Conservation (phyloP, 2,329 filamentous ascomycete genomes). For the Pseudonectria buxi region DNA sequence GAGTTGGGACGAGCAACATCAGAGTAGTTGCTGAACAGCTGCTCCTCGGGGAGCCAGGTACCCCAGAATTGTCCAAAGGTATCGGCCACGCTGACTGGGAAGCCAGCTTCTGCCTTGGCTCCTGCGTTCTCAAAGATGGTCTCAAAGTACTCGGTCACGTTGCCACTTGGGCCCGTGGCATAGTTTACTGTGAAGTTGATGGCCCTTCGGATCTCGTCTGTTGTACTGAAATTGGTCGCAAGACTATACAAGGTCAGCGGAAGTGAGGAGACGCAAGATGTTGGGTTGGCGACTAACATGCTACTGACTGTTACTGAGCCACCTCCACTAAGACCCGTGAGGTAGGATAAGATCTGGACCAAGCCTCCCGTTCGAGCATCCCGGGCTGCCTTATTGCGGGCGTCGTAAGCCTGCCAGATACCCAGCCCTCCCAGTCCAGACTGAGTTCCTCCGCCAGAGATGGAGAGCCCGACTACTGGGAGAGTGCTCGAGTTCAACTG, state of each 20-base stretch:
- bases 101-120: conserved; percentile 16
- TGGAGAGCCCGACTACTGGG: conserved; percentile 18
- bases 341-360: conserved; percentile 18
- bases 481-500: conserved; percentile 13
- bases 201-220: conserved; percentile 7
- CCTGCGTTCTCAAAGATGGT: conserved; percentile 15
- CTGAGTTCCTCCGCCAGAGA: conserved; percentile 23
- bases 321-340: conserved; percentile 22
- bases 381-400: conserved; percentile 11
- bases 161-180: conserved; percentile 6
- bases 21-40: conserved; percentile 16
- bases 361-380: conserved; percentile 18
- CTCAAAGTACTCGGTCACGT: conserved; percentile 9
- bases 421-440: conserved; percentile 23
- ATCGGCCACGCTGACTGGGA: conserved; percentile 20
- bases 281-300: conserved; percentile 13
- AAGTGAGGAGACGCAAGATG: fast-evolving
- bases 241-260: conserved; percentile 8
- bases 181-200: conserved; percentile 20
- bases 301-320: conserved; percentile 20
- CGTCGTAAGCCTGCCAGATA: conserved; percentile 23
- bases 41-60: conserved; percentile 12
- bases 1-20: conserved; percentile 11
- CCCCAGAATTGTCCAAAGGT: conserved; percentile 24
- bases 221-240: conserved; percentile 20